Base-by-base conservation (phyloP, 2,329 filamentous ascomycete genomes). In the Beauveria medogensis region DNA sequence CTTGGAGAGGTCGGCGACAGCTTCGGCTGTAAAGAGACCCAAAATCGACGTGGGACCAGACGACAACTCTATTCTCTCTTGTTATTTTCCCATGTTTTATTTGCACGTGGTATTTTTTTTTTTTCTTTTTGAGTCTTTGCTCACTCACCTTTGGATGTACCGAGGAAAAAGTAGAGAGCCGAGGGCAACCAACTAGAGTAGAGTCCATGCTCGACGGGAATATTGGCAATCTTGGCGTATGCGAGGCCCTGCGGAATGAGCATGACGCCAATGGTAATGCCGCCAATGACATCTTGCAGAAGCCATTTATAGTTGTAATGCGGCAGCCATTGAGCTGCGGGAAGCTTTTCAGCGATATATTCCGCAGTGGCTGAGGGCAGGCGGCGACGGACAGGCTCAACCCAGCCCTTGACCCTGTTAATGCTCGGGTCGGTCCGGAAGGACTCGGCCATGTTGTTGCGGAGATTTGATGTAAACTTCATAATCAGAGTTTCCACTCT, bases 21-120 rank as follows among this genome's bases (percentile, higher is more conserved):
- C 83, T 63, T 87, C 81, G 18, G 83, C 81, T 0, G 84, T 87
- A 28, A 88, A 74, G 1, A 88, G 78, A 8, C 84, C 84, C 61
- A 88, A 80, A 28, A 87, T 80, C 0, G 84, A 87, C 0, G 85
- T 88, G 14, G 85, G 85, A 5, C 85, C 84, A 0, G 80, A 82
- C 1, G 83, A 86, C 4, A 88, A 70, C 69, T 86, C 83, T 84
- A 47, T 16, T 47, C 10, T 18, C 2, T 5, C n/a, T 53, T 9
- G 43, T 56, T 48, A 24, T 26, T 1, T 5, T 8, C 26, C 7
- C 20, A 22, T 16, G 6, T 40, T 20, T 20, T 2, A 3, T 24
- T 5, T 5, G 55, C 6, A 20, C 4, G 5, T 22, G 9, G 24
- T 24, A 24, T 20, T n/a, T n/a, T n/a, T n/a, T n/a, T n/a, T n/a